A percentile compares a stretch with the other conserved stretches of the same genome.
Evolutionary conservation across 306 rosid genomes (phyloP).

Genomic region (Rubus parviflorus): DNA sequence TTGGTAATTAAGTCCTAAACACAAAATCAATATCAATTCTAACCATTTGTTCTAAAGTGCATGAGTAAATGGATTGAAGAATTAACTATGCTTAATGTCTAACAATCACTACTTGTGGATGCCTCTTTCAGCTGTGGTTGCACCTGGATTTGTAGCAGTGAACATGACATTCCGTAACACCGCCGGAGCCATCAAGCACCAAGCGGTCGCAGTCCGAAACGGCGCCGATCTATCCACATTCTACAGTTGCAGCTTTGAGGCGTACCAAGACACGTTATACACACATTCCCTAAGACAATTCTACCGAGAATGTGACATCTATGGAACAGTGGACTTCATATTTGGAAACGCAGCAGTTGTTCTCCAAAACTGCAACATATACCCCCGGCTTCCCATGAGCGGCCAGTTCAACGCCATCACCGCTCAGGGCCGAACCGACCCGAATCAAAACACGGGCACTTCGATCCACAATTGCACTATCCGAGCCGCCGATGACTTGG

Average conservation of each 20-base stretch:
- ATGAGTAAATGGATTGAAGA: not conserved
- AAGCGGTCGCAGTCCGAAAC: conserved; percentile 72
- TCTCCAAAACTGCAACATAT: conserved; percentile 73
- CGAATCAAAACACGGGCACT: conserved; percentile 77
- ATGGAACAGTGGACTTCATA: conserved; percentile 87
- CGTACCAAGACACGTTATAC: conserved; percentile 79
- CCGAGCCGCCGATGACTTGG: conserved; percentile 58
- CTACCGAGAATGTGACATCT: conserved; percentile 79
- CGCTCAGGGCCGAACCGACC: conserved; percentile 82
- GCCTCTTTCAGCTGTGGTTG: conserved; percentile 55
- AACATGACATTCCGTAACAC: conserved; percentile 77
- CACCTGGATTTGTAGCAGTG: conserved; percentile 62
- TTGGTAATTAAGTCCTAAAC: conserved; percentile 47
- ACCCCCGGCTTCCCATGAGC: conserved; percentile 76
- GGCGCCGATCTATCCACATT: conserved; percentile 69
- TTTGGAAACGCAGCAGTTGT: conserved; percentile 93
- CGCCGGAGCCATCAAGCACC: conserved; percentile 76
- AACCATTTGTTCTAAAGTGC: no score
- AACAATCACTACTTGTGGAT: not conserved
- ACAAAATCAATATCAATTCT: not conserved
- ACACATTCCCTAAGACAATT: conserved; percentile 73
- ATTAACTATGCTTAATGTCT: not conserved
- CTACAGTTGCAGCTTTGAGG: conserved; percentile 83
- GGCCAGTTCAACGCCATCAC: conserved; percentile 92
- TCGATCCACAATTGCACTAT: conserved; percentile 72